Conservation (phyloP, 2,329 filamentous ascomycete genomes). For the Metarhizium robertsii region DNA sequence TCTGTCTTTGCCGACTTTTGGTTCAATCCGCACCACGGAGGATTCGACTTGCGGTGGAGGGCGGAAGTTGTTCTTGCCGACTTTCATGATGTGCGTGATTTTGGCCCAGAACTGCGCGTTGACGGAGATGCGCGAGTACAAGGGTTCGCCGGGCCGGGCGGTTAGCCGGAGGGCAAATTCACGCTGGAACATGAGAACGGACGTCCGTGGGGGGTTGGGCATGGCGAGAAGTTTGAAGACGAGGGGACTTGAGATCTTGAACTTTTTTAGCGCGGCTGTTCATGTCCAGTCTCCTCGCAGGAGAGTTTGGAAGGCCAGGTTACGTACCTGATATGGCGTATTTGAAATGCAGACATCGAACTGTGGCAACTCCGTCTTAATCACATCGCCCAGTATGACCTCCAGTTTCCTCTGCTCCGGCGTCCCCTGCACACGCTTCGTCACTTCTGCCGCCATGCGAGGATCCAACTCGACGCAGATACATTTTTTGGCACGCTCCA, state of each 20-base stretch:
- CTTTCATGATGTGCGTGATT: conserved; percentile 72
- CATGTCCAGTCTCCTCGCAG: neutral
- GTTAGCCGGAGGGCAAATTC: conserved; percentile 89
- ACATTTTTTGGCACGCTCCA: conserved; percentile 73
- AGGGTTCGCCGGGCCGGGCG: conserved; percentile 75
- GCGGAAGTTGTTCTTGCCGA: conserved; percentile 93
- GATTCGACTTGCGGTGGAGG: conserved; percentile 90
- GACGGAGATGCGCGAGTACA: conserved; percentile 84
- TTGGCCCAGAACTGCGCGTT: conserved; percentile 84
- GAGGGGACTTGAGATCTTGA: conserved; percentile 76
- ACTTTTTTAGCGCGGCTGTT: neutral
- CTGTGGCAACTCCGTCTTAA: conserved; percentile 69
- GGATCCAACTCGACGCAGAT: conserved; percentile 91
- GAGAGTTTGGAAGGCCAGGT: neutral
- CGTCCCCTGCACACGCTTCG: conserved; percentile 85
- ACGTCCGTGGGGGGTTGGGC: conserved; percentile 69
- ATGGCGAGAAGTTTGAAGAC: conserved; percentile 84
- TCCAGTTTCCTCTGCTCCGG: conserved; percentile 78
- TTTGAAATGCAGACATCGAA: conserved; percentile 77
- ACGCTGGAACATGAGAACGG: conserved; percentile 92
- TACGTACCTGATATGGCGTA: conserved; percentile 50
- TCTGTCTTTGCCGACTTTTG: conserved; percentile 65
- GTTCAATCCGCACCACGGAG: conserved; percentile 81
- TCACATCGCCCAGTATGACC: conserved; percentile 75
- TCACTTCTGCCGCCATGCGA: conserved; percentile 91